phyloP scores from a whole-genome alignment of 1,284 basidiomycete species.

The Rhodofomes roseus region DNA sequence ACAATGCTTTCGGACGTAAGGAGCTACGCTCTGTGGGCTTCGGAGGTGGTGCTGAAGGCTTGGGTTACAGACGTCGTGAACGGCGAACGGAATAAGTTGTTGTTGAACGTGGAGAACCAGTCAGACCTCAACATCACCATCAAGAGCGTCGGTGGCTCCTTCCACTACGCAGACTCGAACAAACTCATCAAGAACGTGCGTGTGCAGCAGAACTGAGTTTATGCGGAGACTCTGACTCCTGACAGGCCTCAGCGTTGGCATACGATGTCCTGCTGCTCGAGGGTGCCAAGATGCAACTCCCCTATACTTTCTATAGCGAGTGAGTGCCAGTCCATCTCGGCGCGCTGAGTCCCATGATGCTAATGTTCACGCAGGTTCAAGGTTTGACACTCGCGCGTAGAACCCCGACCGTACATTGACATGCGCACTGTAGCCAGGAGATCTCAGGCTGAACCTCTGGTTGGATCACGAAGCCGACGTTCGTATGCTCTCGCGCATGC shows the following conservation, averaged over 20 bases:
- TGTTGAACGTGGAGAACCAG: constrained; percentile 71
- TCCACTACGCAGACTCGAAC: constrained; percentile 66
- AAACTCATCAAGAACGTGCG: constrained; percentile 70
- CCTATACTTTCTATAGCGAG: constrained; percentile 83
- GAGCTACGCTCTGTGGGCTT: constrained; percentile 17
- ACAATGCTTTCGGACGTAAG: constrained; percentile 82
- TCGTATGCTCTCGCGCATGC: constrained; percentile 28
- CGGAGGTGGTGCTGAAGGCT: constrained; percentile 26
- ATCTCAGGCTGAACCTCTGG: constrained; percentile 78
- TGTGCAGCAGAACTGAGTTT: not conserved
- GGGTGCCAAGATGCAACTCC: constrained; percentile 65
- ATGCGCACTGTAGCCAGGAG: constrained; percentile 54
- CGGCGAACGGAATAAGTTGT: constrained; percentile 76
- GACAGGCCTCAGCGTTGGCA: constrained; percentile 58
- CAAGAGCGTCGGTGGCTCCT: constrained; percentile 65
- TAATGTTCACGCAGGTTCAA: not conserved
- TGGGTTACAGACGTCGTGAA: constrained; percentile 71
- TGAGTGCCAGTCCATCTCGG: constrained; percentile 38
- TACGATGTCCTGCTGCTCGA: constrained; percentile 61
- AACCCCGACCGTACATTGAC: not conserved
- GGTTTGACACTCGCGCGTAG: not conserved
- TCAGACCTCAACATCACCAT: constrained; percentile 76
- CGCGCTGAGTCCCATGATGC: constrained; percentile 5
- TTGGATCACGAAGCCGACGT: constrained; percentile 70
- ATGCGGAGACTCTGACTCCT: not conserved